phyloP scores from a whole-genome alignment of 2,329 filamentous ascomycete genomes.

The Myriosclerotinia duriaeana region DNA sequence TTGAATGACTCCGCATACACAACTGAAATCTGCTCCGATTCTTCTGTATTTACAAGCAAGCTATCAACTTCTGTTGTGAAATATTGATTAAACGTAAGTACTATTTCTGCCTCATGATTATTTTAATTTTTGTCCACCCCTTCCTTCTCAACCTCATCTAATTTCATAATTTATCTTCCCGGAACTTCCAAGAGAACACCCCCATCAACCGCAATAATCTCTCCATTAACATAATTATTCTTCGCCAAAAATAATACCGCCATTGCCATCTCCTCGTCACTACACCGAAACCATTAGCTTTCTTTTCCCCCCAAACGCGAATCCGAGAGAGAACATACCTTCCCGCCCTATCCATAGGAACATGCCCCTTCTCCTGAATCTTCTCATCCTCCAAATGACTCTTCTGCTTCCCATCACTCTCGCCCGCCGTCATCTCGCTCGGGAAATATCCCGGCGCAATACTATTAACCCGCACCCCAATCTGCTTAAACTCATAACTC shows the following conservation, averaged over 20 bases:
- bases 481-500: constrained; percentile 52
- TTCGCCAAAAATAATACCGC: constrained; percentile 53
- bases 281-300: constrained; percentile 27
- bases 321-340: neutral
- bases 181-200: constrained; percentile 46
- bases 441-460: constrained; percentile 53
- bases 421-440: constrained; percentile 50
- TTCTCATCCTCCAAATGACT: constrained; percentile 48
- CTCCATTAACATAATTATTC: constrained; percentile 44
- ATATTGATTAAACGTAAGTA: neutral
- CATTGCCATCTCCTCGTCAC: constrained; percentile 52
- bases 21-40: neutral
- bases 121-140: neutral
- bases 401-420: constrained; percentile 51
- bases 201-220: constrained; percentile 50
- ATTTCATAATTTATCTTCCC: constrained; percentile 23
- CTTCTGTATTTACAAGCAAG: neutral
- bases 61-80: neutral
- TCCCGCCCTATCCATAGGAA: constrained; percentile 51
- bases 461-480: constrained; percentile 56
- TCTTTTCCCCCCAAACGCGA: neutral
- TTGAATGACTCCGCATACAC: neutral
- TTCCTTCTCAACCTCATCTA: neutral
- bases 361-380: constrained; percentile 52
- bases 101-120: neutral